phyloP scores from a whole-genome alignment of 805 yeast genomes.

The Lachancea thermotolerans region DNA sequence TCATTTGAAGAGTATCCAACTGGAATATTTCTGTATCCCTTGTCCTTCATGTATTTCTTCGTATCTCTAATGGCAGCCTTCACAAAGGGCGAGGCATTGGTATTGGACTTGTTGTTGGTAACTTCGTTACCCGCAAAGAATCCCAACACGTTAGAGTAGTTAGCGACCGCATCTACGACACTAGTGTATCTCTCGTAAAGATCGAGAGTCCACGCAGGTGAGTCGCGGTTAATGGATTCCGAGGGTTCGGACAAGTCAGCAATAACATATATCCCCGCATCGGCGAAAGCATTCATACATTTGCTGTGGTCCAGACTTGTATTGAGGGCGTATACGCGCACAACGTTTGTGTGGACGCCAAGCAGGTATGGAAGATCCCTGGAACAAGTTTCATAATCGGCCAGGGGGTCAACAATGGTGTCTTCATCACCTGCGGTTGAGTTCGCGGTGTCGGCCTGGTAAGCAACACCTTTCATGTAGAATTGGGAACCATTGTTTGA shows the following conservation, averaged over 20 bases:
- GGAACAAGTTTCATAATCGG: constrained; percentile 48
- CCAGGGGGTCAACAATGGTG: constrained; percentile 55
- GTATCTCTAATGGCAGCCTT: constrained; percentile 72
- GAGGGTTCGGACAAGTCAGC: constrained; percentile 66
- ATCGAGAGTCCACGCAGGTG: constrained; percentile 54
- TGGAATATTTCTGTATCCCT: constrained; percentile 59
- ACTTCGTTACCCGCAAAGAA: constrained; percentile 79
- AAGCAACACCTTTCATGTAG: constrained; percentile 63
- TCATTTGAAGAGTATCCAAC: constrained; percentile 73
- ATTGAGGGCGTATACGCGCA: constrained; percentile 64
- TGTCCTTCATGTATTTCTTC: constrained; percentile 50
- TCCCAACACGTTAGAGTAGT: constrained; percentile 61
- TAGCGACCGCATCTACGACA: constrained; percentile 56
- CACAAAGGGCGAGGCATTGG: constrained; percentile 65
- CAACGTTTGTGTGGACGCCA: constrained; percentile 51
- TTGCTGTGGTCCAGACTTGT: constrained; percentile 48
- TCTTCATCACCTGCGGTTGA: constrained; percentile 29
- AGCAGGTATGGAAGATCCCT: constrained; percentile 61
- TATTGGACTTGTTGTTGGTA: constrained; percentile 50
- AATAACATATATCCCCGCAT: constrained; percentile 65
- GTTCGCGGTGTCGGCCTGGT: constrained; percentile 53
- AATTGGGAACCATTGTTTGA: constrained; percentile 66
- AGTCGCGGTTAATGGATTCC: constrained; percentile 47
- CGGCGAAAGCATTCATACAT: constrained; percentile 53
- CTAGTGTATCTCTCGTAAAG: constrained; percentile 54